phyloP scores from a whole-genome alignment of 768 basidiomycete species.

The Pulveroboletus sp. region DNA sequence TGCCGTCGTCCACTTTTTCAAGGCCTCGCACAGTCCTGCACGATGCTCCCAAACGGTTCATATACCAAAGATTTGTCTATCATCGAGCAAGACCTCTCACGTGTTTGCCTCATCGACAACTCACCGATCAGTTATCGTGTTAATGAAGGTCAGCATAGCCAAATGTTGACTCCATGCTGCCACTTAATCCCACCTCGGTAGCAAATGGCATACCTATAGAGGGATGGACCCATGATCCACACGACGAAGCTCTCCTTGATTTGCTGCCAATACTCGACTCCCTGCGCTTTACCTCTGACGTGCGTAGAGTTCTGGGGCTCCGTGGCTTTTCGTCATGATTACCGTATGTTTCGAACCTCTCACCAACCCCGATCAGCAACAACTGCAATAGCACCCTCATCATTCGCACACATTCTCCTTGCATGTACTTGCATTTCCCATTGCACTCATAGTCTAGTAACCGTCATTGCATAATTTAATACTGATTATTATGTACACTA shows the following conservation, averaged over 20 bases:
- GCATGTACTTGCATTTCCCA: conserved; percentile 25
- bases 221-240: conserved; percentile 97
- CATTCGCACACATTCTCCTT: conserved; percentile 22
- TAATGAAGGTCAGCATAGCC: conserved; percentile 70
- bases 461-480: conserved; percentile 34
- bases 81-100: conserved; percentile 85
- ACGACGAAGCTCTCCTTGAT: conserved; percentile 94
- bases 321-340: conserved; percentile 44
- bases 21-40: conserved; percentile 66
- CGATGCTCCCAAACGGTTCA: conserved; percentile 84
- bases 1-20: neutral
- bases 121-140: conserved; percentile 88
- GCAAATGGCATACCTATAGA: conserved; percentile 99
- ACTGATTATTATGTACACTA: conserved; percentile 36
- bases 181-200: conserved; percentile 29
- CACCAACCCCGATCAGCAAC: conserved; percentile 8
- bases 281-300: conserved; percentile 92
- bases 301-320: conserved; percentile 84
- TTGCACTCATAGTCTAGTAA: conserved; percentile 27
- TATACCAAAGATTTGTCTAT: conserved; percentile 91
- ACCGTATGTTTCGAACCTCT: conserved; percentile 3
- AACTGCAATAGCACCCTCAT: conserved; percentile 20
- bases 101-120: conserved; percentile 94
- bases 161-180: neutral
- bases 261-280: conserved; percentile 94